Evolutionary conservation across 2,329 filamentous ascomycete genomes (phyloP).

Genomic region (Cladosporium oxysporum): DNA sequence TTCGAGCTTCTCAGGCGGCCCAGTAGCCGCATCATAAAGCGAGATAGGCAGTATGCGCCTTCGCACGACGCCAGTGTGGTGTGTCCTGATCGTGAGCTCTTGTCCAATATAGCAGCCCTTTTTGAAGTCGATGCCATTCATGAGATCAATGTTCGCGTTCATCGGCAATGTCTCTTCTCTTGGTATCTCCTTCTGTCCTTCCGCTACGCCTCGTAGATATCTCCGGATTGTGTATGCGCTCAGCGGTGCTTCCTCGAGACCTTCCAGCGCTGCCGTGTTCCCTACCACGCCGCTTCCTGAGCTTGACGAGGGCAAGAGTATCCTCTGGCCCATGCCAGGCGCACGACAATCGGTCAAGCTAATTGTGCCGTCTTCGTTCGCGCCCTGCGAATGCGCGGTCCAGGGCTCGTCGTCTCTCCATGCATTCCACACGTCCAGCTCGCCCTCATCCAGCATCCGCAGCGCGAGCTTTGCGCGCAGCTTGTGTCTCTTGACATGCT

Average conservation of each 20-base stretch:
- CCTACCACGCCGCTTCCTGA: slow-evolving; percentile 31
- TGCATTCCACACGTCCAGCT: slow-evolving; percentile 69
- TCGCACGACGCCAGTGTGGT: slow-evolving; percentile 89
- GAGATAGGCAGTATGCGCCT: slow-evolving; percentile 84
- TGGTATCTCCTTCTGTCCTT: slow-evolving; percentile 79
- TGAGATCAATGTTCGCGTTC: slow-evolving; percentile 86
- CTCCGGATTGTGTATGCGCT: slow-evolving; percentile 71
- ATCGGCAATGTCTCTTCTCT: slow-evolving; percentile 74
- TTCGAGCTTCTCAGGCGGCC: slow-evolving; percentile 45
- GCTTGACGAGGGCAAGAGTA: slow-evolving; percentile 31
- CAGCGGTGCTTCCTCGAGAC: slow-evolving; percentile 44
- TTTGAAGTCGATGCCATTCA: slow-evolving; percentile 83
- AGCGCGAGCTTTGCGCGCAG: slow-evolving; percentile 77
- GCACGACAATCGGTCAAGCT: slow-evolving; percentile 42
- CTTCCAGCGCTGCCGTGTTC: slow-evolving; percentile 29
- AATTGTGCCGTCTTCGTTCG: slow-evolving; percentile 34
- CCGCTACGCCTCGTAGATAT: slow-evolving; percentile 77
- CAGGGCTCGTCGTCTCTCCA: slow-evolving; percentile 63
- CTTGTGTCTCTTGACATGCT: slow-evolving; percentile 82
- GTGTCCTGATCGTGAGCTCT: slow-evolving; percentile 92
- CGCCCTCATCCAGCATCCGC: slow-evolving; percentile 63
- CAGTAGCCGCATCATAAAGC: slow-evolving; percentile 60
- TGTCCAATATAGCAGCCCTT: slow-evolving; percentile 98
- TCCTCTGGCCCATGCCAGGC: slow-evolving; percentile 39
- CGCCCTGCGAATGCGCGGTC: slow-evolving; percentile 34